phyloP scores from a whole-genome alignment of 2,329 filamentous ascomycete species.

The Cladophialophora exuberans region DNA sequence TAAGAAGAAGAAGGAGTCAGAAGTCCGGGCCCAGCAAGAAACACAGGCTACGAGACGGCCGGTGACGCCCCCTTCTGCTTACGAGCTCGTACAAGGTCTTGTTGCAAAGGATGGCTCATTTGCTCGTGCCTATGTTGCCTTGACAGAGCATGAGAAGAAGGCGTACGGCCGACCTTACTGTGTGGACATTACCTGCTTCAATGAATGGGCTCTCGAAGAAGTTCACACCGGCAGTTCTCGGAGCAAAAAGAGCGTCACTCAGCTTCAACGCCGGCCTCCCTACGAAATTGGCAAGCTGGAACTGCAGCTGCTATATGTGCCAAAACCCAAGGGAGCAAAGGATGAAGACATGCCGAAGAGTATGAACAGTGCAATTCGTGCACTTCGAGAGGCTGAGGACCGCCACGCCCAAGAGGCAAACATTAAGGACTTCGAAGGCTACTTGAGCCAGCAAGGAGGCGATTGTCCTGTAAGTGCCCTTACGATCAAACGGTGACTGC shows the following conservation, averaged over 20 bases:
- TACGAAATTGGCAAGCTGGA: slow-evolving; percentile 96
- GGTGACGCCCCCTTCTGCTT: slow-evolving; percentile 33
- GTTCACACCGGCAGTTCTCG: slow-evolving; percentile 81
- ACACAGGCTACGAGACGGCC: slow-evolving; percentile 64
- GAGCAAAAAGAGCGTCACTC: slow-evolving; percentile 80
- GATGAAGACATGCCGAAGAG: slow-evolving; percentile 99
- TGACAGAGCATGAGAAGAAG: slow-evolving; percentile 86
- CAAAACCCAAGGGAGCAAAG: slow-evolving; percentile 79
- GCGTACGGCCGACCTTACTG: slow-evolving; percentile 87
- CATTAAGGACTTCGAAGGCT: slow-evolving; percentile 69
- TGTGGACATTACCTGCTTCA: slow-evolving; percentile 93
- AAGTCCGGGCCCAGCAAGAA: slow-evolving; percentile 80
- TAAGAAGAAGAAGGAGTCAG: slow-evolving; percentile 94
- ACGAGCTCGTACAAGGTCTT: slow-evolving; percentile 60
- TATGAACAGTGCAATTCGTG: slow-evolving; percentile 94
- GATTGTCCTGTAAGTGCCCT: slow-evolving; percentile 83
- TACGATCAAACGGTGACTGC: neutral
- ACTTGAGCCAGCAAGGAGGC: slow-evolving; percentile 92
- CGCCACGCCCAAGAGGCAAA: slow-evolving; percentile 54
- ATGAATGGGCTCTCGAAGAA: slow-evolving; percentile 96
- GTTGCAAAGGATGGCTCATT: slow-evolving; percentile 93
- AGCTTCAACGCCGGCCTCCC: slow-evolving; percentile 79
- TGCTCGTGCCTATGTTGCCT: slow-evolving; percentile 86
- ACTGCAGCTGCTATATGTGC: slow-evolving; percentile 91
- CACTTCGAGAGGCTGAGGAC: slow-evolving; percentile 86